These are phyloP conservation scores for Barbarea vulgaris DNA, from an alignment of 345 rosid species.

Conservation along the genomic window DNA sequence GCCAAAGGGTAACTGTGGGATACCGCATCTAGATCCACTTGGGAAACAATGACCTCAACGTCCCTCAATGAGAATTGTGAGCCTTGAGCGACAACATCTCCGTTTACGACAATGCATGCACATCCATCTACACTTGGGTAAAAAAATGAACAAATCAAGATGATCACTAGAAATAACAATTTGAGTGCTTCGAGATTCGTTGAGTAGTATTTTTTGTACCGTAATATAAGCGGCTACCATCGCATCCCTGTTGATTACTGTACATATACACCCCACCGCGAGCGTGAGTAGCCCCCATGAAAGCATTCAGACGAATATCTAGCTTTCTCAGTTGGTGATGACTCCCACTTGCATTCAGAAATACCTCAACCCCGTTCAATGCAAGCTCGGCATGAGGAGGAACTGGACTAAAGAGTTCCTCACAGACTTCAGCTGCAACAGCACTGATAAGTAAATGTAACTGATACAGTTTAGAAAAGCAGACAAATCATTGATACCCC, in stretches of 20 bases:
- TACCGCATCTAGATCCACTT: conserved; percentile 95
- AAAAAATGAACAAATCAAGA: conserved; percentile 22
- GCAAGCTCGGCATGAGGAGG: conserved; percentile 99
- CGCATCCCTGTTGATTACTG: conserved; percentile 98
- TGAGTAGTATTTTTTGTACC: conserved; percentile 46
- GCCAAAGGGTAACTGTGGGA: conserved; percentile 20
- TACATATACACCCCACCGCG: conserved; percentile 98
- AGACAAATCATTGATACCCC: neutral
- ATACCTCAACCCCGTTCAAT: conserved; percentile 90
- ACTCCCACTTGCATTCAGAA: conserved; percentile 98
- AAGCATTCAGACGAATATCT: conserved; percentile 71
- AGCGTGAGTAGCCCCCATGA: conserved; percentile 75
- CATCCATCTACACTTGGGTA: conserved; percentile 68
- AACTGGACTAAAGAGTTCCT: conserved; percentile 78
- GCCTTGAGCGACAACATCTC: conserved; percentile 85
- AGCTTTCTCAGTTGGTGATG: conserved; percentile 88
- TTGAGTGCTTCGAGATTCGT: neutral
- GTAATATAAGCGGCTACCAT: conserved; percentile 89
- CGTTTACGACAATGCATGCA: conserved; percentile 77
- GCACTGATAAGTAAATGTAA: conserved; percentile 54
- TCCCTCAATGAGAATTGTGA: conserved; percentile 93
- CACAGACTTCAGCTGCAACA: conserved; percentile 95
- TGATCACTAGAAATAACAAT: neutral
- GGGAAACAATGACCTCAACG: conserved; percentile 84
- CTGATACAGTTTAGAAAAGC: neutral